These are phyloP conservation scores for Clarireedia hainanense DNA, from an alignment of 2,329 filamentous ascomycete species.

Conservation along the genomic window DNA sequence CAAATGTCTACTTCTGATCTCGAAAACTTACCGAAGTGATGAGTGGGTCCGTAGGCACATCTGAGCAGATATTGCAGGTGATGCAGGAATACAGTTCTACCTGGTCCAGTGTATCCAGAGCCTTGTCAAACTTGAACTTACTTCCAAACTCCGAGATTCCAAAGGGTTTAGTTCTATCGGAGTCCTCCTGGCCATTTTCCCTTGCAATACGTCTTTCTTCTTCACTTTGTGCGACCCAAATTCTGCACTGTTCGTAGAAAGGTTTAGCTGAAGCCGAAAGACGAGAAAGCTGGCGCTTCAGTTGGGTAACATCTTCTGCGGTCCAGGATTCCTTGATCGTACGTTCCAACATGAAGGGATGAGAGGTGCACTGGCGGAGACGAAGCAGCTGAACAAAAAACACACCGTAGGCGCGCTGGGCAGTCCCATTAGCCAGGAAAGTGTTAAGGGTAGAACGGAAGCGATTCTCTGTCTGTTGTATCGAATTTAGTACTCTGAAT, in stretches of 20 bases:
- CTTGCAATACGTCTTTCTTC: neutral
- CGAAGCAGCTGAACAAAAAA: slow-evolving; percentile 29
- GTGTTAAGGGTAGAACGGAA: slow-evolving; percentile 24
- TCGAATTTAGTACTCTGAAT: slow-evolving; percentile 6
- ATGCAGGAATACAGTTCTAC: slow-evolving; percentile 28
- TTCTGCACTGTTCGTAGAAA: slow-evolving; percentile 26
- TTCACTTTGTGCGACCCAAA: slow-evolving; percentile 16
- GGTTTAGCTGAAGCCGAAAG: slow-evolving; percentile 9
- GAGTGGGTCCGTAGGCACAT: slow-evolving; percentile 32
- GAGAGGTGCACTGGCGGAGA: slow-evolving; percentile 26
- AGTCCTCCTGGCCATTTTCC: slow-evolving; percentile 6
- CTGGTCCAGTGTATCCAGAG: slow-evolving; percentile 25
- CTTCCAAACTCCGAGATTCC: slow-evolving; percentile 25
- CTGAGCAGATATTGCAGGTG: slow-evolving; percentile 37
- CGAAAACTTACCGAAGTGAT: slow-evolving; percentile 32
- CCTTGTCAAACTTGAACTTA: slow-evolving; percentile 25
- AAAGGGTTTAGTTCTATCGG: slow-evolving; percentile 16
- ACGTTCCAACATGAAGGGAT: slow-evolving; percentile 28
- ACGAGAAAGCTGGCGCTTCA: slow-evolving; percentile 11
- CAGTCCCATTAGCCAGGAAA: slow-evolving; percentile 17
- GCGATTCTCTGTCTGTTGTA: slow-evolving; percentile 31
- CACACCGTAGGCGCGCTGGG: slow-evolving; percentile 16
- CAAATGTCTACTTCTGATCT: neutral
- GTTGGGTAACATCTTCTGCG: slow-evolving; percentile 19
- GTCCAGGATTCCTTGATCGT: slow-evolving; percentile 27